Evolutionary conservation across 352 stramenopile species (phyloP).

Genomic region (Hyaloperonospora arabidopsidis): DNA sequence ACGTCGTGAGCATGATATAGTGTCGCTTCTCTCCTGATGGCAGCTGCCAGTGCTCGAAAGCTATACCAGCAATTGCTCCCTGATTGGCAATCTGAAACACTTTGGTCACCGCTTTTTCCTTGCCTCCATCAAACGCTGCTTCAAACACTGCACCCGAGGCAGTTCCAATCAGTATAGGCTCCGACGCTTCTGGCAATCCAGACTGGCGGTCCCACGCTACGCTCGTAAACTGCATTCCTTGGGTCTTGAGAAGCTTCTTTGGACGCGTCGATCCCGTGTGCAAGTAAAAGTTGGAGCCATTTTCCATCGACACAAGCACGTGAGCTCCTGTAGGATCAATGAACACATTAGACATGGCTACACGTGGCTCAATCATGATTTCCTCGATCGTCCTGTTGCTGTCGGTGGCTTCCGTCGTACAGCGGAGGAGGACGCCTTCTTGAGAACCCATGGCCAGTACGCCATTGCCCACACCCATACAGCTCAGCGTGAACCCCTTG

Average conservation of each 20-base stretch:
- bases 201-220: constrained; percentile 81
- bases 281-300: constrained; percentile 83
- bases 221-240: constrained; percentile 64
- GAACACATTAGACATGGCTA: constrained; percentile 74
- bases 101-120: constrained; percentile 81
- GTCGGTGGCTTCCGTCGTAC: constrained; percentile 71
- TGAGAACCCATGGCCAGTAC: constrained; percentile 77
- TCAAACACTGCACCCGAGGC: constrained; percentile 74
- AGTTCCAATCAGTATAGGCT: constrained; percentile 74
- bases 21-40: constrained; percentile 47
- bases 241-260: constrained; percentile 83
- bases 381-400: constrained; percentile 65
- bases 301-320: constrained; percentile 82
- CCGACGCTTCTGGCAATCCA: constrained; percentile 44
- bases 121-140: constrained; percentile 75
- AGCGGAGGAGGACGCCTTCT: constrained; percentile 74
- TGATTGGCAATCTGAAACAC: constrained; percentile 88
- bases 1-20: constrained; percentile 82
- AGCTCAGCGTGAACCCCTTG: constrained; percentile 80
- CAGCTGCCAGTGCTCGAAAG: constrained; percentile 74
- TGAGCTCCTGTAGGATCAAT: constrained; percentile 78
- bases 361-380: constrained; percentile 85
- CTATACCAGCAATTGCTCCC: constrained; percentile 66
- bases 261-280: constrained; percentile 63
- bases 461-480: constrained; percentile 72